A percentile compares a stretch with the other conserved stretches of the same genome.
phyloP scores from a whole-genome alignment of 345 rosid genomes.

The Mallotus nudiflorus region DNA sequence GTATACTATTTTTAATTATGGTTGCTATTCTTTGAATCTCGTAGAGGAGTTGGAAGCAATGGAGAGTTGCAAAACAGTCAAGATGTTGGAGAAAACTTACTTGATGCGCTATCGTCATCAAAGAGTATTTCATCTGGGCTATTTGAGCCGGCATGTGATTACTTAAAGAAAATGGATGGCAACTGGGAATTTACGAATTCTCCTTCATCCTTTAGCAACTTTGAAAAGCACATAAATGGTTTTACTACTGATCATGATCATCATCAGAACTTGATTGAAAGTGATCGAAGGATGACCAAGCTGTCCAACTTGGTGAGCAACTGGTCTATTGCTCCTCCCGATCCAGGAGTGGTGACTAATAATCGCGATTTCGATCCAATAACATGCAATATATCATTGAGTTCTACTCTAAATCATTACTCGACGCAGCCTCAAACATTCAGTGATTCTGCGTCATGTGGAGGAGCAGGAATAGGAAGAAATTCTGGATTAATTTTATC shows the following conservation, averaged over 20 bases:
- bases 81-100: slow-evolving; percentile 54
- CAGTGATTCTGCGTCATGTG: slow-evolving; percentile 8
- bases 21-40: neutral
- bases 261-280: slow-evolving; percentile 21
- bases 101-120: slow-evolving; percentile 52
- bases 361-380: slow-evolving; percentile 26
- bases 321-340: slow-evolving; percentile 76
- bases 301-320: slow-evolving; percentile 53
- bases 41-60: slow-evolving; percentile 46
- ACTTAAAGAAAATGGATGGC: slow-evolving; percentile 47
- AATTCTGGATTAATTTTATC: slow-evolving; percentile 23
- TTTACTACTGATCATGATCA: neutral
- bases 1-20: too few relatives aligned
- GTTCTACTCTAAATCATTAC: slow-evolving; percentile 20
- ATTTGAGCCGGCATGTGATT: slow-evolving; percentile 48
- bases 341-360: slow-evolving; percentile 36
- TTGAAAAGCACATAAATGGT: slow-evolving; percentile 35
- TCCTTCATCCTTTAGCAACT: slow-evolving; percentile 31
- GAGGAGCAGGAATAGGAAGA: slow-evolving; percentile 11
- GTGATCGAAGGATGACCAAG: slow-evolving; percentile 44
- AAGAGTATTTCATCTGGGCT: slow-evolving; percentile 36
- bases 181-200: slow-evolving; percentile 45
- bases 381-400: slow-evolving; percentile 43
- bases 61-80: slow-evolving; percentile 41
- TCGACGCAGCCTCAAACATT: slow-evolving; percentile 27